Evolutionary conservation across 192 early-diverging fungal species (phyloP).

Genomic region (Jimgerdemannia flammicorona): DNA sequence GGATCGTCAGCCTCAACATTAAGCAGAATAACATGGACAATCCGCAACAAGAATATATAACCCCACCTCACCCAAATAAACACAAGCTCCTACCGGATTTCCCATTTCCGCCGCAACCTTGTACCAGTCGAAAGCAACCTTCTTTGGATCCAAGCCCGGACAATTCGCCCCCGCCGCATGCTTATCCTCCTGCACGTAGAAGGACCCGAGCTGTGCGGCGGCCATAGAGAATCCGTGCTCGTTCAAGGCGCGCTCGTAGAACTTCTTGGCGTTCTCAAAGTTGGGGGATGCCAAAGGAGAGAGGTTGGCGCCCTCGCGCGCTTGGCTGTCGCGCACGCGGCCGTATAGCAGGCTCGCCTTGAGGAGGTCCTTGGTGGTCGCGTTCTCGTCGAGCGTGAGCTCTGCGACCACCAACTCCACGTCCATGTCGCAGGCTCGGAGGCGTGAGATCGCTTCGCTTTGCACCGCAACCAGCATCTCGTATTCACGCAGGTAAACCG

Average conservation of each 20-base stretch:
- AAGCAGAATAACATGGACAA: too few species aligned
- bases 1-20: too few species aligned
- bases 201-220: constrained; percentile 44
- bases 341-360: constrained; percentile 39
- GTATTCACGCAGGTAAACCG: constrained; percentile 33
- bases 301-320: constrained; percentile 25
- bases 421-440: constrained; percentile 40
- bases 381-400: constrained; percentile 24
- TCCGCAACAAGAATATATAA: too few species aligned
- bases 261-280: constrained; percentile 40
- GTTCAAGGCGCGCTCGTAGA: constrained; percentile 39
- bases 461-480: constrained; percentile 41
- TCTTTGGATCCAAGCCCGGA: constrained; percentile 42
- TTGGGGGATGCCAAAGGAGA: constrained; percentile 40
- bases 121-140: constrained; percentile 40
- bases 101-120: constrained; percentile 37
- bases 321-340: constrained; percentile 24
- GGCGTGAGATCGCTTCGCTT: constrained; percentile 36
- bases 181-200: constrained; percentile 45
- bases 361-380: constrained; percentile 39
- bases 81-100: constrained; percentile 35
- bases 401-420: constrained; percentile 34
- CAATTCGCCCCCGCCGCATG: constrained; percentile 42
- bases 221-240: constrained; percentile 48
- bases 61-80: too few species aligned